phyloP scores from a whole-genome alignment of 1,139 yeast species.

The Saccharomyces hybrid region DNA sequence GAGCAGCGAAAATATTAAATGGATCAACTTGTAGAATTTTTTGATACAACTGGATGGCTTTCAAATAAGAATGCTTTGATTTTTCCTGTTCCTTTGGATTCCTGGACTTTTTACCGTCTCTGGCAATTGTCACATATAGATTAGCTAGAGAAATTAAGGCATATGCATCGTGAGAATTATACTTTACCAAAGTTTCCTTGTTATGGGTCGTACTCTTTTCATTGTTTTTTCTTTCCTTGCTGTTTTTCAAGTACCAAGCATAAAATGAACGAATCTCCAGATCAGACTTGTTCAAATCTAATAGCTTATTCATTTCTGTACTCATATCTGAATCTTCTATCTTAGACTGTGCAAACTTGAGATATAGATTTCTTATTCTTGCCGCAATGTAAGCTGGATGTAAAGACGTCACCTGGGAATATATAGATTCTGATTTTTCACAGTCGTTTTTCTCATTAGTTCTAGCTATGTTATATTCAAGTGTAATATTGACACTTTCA shows the following conservation, averaged over 20 bases:
- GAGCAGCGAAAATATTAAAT: constrained; percentile 90
- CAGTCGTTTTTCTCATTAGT: constrained; percentile 41
- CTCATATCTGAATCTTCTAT: constrained; percentile 21
- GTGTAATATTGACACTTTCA: constrained; percentile 37
- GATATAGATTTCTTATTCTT: constrained; percentile 57
- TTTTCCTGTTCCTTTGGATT: constrained; percentile 46
- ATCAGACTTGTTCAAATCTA: constrained; percentile 50
- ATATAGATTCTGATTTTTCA: constrained; percentile 35
- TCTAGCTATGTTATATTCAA: constrained; percentile 58
- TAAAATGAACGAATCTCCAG: constrained; percentile 83
- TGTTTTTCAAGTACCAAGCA: constrained; percentile 77
- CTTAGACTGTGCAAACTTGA: constrained; percentile 36
- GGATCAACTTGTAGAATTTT: constrained; percentile 83
- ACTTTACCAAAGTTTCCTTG: constrained; percentile 72
- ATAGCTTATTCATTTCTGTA: constrained; percentile 45
- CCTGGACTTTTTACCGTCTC: constrained; percentile 52
- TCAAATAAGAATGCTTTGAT: constrained; percentile 66
- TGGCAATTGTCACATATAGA: constrained; percentile 72
- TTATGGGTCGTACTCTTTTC: constrained; percentile 74
- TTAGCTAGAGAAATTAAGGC: constrained; percentile 88
- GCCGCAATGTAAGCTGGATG: constrained; percentile 76
- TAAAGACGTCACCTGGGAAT: constrained; percentile 45
- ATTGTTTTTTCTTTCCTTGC: constrained; percentile 17
- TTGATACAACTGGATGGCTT: constrained; percentile 85
- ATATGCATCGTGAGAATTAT: constrained; percentile 81